These are phyloP conservation scores for Pontederia paniculata DNA, from an alignment of 176 grass and related monocot genomes.

Conservation along the genomic window DNA sequence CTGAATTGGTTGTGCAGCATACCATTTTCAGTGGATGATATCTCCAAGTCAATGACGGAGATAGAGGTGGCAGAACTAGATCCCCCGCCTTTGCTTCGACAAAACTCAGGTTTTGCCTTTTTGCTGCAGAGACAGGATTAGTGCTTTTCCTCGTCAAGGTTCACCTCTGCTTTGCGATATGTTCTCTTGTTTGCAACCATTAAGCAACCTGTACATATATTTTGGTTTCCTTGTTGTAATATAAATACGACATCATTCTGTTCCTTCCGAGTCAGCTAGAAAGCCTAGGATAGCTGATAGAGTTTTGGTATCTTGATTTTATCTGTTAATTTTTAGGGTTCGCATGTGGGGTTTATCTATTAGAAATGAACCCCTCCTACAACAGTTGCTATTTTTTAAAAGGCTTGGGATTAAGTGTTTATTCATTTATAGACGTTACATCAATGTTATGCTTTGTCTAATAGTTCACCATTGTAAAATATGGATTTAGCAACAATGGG, in stretches of 20 bases:
- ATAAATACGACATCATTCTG: slow-evolving; percentile 46
- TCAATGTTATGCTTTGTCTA: too few species aligned
- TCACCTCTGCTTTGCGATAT: neutral
- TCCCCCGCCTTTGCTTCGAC: slow-evolving; percentile 46
- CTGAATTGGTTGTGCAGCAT: slow-evolving; percentile 47
- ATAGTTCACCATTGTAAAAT: too few species aligned
- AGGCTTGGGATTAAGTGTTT: neutral
- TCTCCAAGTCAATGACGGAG: slow-evolving; percentile 56
- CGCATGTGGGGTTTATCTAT: neutral
- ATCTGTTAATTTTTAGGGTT: slow-evolving; percentile 40
- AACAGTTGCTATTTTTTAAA: neutral
- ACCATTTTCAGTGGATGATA: slow-evolving; percentile 80
- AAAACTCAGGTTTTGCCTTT: slow-evolving; percentile 90
- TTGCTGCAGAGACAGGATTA: slow-evolving; percentile 71
- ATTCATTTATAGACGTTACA: too few species aligned
- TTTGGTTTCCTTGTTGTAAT: slow-evolving; percentile 26
- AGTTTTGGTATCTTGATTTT: slow-evolving; percentile 30
- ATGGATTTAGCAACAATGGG: too few species aligned
- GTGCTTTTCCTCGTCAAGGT: slow-evolving; percentile 1
- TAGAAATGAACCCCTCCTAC: neutral
- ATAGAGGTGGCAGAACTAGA: slow-evolving; percentile 61
- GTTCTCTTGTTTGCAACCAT: slow-evolving; percentile 1
- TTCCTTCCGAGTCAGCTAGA: slow-evolving; percentile 30
- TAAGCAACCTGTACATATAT: slow-evolving; percentile 35
- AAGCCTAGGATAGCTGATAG: slow-evolving; percentile 36